These are phyloP conservation scores for Penicillium expansum DNA, from an alignment of 2,329 filamentous ascomycete species.

Conservation along the genomic window DNA sequence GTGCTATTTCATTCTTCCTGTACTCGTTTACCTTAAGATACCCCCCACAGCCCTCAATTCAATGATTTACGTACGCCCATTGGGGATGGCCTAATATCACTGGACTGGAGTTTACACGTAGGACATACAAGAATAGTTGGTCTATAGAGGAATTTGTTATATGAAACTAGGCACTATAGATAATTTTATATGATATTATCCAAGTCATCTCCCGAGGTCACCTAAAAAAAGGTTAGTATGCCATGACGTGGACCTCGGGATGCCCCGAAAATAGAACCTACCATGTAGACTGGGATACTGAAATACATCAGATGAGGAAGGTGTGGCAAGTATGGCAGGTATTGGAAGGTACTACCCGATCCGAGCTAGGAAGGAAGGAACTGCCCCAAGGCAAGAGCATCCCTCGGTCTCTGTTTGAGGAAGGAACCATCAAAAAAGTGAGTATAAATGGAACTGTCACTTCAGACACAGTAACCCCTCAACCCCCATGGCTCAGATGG, in stretches of 20 bases:
- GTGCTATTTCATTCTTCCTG: too few relatives aligned
- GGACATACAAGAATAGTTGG: not conserved
- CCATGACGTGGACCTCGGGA: not conserved
- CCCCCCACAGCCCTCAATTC: not conserved
- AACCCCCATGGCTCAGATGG: not conserved
- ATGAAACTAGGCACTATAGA: too few relatives aligned
- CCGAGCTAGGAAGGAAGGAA: not conserved
- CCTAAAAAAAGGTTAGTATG: not conserved
- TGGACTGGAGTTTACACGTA: not conserved
- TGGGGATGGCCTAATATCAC: not conserved
- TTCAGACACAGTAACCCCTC: not conserved
- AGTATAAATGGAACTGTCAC: not conserved
- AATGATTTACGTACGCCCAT: not conserved
- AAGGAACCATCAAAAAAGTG: not conserved
- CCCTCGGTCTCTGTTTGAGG: not conserved
- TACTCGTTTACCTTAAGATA: not conserved
- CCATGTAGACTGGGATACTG: too few relatives aligned
- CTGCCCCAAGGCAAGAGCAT: not conserved
- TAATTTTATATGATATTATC: not conserved
- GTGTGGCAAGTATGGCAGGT: not conserved
- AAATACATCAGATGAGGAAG: not conserved
- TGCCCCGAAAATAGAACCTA: too few relatives aligned
- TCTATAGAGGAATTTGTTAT: not conserved
- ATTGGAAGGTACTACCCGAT: not conserved
- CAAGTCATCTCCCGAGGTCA: not conserved